These are phyloP conservation scores for Backusella tuberculispora DNA, from an alignment of 192 early-diverging fungal genomes.

Conservation along the genomic window DNA sequence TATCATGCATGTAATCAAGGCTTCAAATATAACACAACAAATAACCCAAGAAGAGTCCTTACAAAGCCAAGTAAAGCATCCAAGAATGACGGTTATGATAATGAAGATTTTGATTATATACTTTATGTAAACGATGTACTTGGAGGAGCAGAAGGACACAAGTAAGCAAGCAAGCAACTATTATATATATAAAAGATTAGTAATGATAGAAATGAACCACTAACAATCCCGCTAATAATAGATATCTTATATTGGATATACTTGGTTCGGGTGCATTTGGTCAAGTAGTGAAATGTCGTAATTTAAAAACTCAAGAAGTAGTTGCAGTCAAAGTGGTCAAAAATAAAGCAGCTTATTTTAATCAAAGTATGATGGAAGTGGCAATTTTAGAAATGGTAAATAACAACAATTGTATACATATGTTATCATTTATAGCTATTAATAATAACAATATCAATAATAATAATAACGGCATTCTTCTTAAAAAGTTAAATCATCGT, in stretches of 20 bases:
- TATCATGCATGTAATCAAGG: conserved; percentile 63
- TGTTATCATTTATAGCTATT: conserved; percentile 44
- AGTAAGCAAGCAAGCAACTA: conserved; percentile 64
- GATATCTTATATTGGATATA: conserved; percentile 91
- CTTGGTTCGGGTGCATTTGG: conserved; percentile 98
- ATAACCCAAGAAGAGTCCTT: conserved; percentile 92
- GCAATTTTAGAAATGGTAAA: conserved; percentile 85
- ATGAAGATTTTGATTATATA: conserved; percentile 96
- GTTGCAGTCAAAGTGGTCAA: conserved; percentile 98
- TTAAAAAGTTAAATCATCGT: conserved; percentile 77
- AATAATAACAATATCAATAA: too few species aligned
- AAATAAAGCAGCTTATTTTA: conserved; percentile 97
- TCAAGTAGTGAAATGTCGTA: conserved; percentile 96
- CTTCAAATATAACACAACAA: conserved; percentile 80
- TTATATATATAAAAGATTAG: conserved; percentile 31
- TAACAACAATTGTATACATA: conserved; percentile 34
- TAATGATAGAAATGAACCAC: background rate
- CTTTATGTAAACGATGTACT: conserved; percentile 97
- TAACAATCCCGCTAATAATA: conserved; percentile 39
- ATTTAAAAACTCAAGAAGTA: conserved; percentile 90
- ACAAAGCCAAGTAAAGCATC: conserved; percentile 94
- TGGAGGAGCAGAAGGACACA: conserved; percentile 85
- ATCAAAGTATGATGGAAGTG: conserved; percentile 97
- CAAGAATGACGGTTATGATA: conserved; percentile 94
- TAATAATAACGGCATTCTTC: too few species aligned